A percentile compares a stretch with the other conserved stretches of the same genome.
Evolutionary conservation across 2,329 filamentous ascomycete genomes (phyloP).

Genomic region (Pseudogymnoascus sp.): DNA sequence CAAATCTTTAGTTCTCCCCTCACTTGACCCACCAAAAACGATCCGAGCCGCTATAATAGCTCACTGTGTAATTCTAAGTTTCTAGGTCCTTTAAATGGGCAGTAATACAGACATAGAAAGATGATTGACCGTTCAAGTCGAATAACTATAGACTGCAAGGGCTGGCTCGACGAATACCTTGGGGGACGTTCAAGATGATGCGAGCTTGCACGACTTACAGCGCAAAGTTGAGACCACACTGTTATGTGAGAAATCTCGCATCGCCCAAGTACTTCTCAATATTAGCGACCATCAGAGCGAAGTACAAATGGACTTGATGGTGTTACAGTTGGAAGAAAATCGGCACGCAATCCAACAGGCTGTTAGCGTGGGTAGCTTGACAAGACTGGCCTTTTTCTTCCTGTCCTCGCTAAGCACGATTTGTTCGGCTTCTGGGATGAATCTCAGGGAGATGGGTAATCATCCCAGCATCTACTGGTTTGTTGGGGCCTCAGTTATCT

Average conservation of each 20-base stretch:
- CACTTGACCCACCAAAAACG: background rate
- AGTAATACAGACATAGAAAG: too few relatives aligned
- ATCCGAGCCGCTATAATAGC: background rate
- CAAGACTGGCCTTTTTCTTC: slow-evolving; percentile 1
- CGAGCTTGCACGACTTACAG: background rate
- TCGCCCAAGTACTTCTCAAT: background rate
- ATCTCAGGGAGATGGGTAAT: background rate
- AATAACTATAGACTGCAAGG: background rate
- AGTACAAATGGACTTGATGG: background rate
- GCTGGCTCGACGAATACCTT: background rate
- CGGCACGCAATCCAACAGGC: background rate
- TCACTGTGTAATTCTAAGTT: too few relatives aligned
- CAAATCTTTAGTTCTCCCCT: background rate
- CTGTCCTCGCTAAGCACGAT: slow-evolving; percentile 8
- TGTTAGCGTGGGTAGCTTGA: background rate
- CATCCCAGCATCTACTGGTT: background rate
- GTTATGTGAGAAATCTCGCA: background rate
- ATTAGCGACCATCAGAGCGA: slow-evolving; percentile 4
- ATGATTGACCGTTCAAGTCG: too few relatives aligned
- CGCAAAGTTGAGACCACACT: background rate
- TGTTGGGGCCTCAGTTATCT: background rate
- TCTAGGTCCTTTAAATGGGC: too few relatives aligned
- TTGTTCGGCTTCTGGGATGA: slow-evolving; percentile 12
- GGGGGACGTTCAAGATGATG: background rate
- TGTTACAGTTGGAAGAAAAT: background rate